phyloP scores from a whole-genome alignment of 768 basidiomycete species.

The Mycena amicta region DNA sequence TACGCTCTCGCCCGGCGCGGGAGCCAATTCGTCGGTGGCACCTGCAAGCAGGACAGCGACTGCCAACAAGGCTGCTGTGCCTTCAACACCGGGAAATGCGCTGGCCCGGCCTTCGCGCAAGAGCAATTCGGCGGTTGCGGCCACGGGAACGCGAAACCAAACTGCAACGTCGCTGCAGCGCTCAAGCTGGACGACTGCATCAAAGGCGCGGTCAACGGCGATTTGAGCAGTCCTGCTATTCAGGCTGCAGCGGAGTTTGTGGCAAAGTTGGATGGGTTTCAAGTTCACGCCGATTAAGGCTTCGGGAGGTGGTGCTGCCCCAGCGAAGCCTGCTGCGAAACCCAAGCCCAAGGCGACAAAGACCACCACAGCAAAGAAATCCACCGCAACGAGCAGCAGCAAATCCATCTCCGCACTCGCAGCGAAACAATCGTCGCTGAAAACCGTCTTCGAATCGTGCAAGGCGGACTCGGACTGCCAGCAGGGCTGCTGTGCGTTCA shows the following conservation, averaged over 20 bases:
- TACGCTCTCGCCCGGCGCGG: constrained; percentile 14
- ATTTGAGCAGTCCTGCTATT: constrained; percentile 2
- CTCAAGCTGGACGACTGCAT: constrained; percentile 5
- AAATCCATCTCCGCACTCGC: background rate
- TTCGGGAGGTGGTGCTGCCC: too few species aligned
- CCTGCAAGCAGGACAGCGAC: constrained; percentile 21
- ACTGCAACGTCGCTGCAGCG: constrained; percentile 21
- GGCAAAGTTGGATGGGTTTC: too few species aligned
- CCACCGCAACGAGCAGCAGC: background rate
- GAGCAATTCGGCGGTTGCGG: constrained; percentile 23
- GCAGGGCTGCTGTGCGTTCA: too few species aligned
- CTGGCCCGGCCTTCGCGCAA: constrained; percentile 24
- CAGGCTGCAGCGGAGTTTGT: constrained; percentile 4
- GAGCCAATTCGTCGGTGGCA: constrained; percentile 23
- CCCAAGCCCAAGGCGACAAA: too few species aligned
- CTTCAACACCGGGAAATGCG: constrained; percentile 26
- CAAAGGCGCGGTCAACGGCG: background rate
- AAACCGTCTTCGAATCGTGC: constrained; percentile 20
- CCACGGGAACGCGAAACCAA: constrained; percentile 18
- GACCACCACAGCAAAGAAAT: background rate
- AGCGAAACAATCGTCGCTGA: background rate
- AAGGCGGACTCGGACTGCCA: constrained; percentile 24
- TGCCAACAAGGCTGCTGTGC: constrained; percentile 25
- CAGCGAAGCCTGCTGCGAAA: too few species aligned
- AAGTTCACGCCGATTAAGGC: too few species aligned